Base-by-base conservation (phyloP, 1,284 basidiomycete species). In the Ganoderma multipileum region DNA sequence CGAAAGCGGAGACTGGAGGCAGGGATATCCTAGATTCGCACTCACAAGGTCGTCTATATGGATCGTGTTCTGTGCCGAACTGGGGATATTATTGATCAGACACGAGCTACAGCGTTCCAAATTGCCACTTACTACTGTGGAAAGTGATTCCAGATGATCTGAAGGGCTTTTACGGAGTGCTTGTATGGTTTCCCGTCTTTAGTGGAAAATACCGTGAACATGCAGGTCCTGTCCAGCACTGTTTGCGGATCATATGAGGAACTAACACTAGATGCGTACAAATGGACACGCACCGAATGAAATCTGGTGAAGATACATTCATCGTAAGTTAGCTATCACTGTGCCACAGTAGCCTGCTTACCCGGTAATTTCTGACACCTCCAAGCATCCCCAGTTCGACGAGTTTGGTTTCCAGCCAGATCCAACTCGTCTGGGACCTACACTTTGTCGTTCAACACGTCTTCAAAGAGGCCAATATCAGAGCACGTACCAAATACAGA, bases 361-460 rank as follows among this genome's bases (percentile, higher is more conserved):
- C 91, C 83, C 94, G 87, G 79, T 96, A 96, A 73, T 86, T 87
- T 63, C 84, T 83, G 58, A 86, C 86, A 0, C 76, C 77, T 0
- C 94, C 94, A 23, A 97, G 82, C 89, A 97, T 94, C 30, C 89
- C 93, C 30, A 97, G 85, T 79, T 97, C 95, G 20, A 94, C 89
- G 5, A 98, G 85, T 81, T 97, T 98, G 39, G 91, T 89, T 80
- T 98, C 96, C 36, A 97, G 84, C 95, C 95, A 97, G 61, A 95
- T 85, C 95, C 95, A 96, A 71, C 89, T 91, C 0, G 95, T 97
- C 80, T 93, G 91, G 3, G 90, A 94, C 94, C 90, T 91, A 60
- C 16, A 38, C 41, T 67, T 47, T 42, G 60, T 67, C 36, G 44
- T 54, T 38, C n/a, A 30, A 62, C 9, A 28, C n/a, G 12, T 50